A percentile compares a stretch with the other conserved stretches of the same genome.
These are phyloP conservation scores for Fusarium sulawesiense DNA, from an alignment of 2,329 filamentous ascomycete genomes.

Conservation along the genomic window DNA sequence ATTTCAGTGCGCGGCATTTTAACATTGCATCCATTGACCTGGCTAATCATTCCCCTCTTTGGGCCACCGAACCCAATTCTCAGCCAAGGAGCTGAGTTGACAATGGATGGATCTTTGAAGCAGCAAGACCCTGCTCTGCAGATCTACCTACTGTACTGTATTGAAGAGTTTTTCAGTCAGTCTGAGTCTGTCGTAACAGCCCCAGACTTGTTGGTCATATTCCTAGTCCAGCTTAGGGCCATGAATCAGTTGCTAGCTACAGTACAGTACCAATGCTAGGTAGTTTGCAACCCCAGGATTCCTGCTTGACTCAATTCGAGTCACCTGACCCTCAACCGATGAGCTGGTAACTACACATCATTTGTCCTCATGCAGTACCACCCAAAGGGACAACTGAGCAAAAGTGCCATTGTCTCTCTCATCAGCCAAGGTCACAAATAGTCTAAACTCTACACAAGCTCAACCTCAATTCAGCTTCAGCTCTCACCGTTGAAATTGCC, in stretches of 20 bases:
- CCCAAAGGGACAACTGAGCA: not conserved
- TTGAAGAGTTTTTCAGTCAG: conserved; percentile 17
- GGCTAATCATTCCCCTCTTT: conserved; percentile 25
- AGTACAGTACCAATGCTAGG: not conserved
- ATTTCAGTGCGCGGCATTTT: conserved; percentile 26
- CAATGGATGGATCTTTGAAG: not conserved
- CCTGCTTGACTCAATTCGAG: not conserved
- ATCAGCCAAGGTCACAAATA: not conserved
- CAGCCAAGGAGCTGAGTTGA: conserved; percentile 6
- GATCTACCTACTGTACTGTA: not conserved
- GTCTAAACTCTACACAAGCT: conserved; percentile 2
- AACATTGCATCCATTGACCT: not conserved
- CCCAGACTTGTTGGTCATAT: not conserved
- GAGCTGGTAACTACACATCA: conserved; percentile 5
- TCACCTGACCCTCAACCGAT: conserved; percentile 25
- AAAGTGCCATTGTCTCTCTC: not conserved
- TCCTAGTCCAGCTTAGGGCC: conserved; percentile 9
- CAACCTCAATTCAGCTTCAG: not conserved
- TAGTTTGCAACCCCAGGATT: conserved; percentile 18
- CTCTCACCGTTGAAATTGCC: conserved; percentile 27
- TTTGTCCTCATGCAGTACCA: conserved; percentile 1
- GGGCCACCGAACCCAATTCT: conserved; percentile 7
- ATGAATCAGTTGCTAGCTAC: not conserved
- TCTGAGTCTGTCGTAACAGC: not conserved
- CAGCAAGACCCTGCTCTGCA: not conserved